These are phyloP conservation scores for Physcomitrellopsis africana DNA, from an alignment of 225 moss, liverwort and hornwort species.

Conservation along the genomic window DNA sequence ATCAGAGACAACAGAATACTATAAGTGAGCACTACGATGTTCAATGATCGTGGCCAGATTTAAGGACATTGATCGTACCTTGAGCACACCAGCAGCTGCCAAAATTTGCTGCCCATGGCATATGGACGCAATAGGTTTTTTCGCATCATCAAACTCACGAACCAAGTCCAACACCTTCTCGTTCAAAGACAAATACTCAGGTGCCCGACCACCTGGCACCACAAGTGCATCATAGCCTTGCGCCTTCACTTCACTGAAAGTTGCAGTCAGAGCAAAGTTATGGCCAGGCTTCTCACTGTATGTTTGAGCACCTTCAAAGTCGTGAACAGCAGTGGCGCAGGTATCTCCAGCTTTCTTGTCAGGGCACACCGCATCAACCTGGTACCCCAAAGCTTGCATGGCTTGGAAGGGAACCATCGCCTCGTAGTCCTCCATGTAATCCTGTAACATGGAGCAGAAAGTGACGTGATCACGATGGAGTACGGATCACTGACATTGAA, in stretches of 20 bases:
- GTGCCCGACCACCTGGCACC: conserved; percentile 92
- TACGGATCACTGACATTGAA: no score
- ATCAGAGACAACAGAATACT: neutral
- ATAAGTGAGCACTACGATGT: neutral
- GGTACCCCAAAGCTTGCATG: conserved; percentile 76
- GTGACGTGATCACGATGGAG: neutral
- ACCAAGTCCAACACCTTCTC: conserved; percentile 66
- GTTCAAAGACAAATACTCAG: conserved; percentile 84
- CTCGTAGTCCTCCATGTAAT: conserved; percentile 98
- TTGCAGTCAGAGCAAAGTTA: conserved; percentile 77
- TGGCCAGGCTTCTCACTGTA: conserved; percentile 99
- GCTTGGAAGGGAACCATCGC: conserved; percentile 94
- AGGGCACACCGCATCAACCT: conserved; percentile 89
- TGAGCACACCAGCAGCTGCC: conserved; percentile 87
- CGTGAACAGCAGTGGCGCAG: conserved; percentile 89
- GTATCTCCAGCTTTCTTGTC: conserved; percentile 76
- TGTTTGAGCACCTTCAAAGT: conserved; percentile 98
- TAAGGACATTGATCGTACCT: conserved; percentile 47
- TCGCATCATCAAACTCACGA: conserved; percentile 56
- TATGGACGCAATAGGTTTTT: conserved; percentile 92
- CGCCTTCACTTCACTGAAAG: conserved; percentile 58
- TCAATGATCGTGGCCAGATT: neutral
- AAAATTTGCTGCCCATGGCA: conserved; percentile 96
- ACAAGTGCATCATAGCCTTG: conserved; percentile 82
- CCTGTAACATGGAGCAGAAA: conserved; percentile 43